These are phyloP conservation scores for Tardiomyces blankii DNA, from an alignment of 1,139 yeast genomes.

Conservation along the genomic window DNA sequence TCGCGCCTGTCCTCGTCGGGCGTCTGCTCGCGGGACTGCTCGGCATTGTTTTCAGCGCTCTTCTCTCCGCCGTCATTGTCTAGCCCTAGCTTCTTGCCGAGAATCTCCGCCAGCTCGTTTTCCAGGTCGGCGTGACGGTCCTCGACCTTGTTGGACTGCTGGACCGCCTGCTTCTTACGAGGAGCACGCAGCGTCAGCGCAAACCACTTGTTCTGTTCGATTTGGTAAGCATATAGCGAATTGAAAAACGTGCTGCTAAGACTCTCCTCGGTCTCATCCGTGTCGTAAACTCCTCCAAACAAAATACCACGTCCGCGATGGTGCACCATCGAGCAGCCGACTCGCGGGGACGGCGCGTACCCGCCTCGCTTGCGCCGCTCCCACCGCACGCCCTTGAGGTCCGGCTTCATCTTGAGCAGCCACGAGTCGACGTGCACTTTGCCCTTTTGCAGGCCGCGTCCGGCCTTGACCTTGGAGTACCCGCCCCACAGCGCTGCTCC, in stretches of 20 bases:
- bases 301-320: constrained; percentile 89
- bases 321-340: constrained; percentile 83
- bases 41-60: constrained; percentile 26
- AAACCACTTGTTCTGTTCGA: constrained; percentile 86
- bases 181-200: constrained; percentile 55
- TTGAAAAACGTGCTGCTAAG: constrained; percentile 79
- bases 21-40: constrained; percentile 21
- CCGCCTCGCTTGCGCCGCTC: constrained; percentile 88
- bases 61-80: constrained; percentile 40
- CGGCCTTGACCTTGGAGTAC: constrained; percentile 84
- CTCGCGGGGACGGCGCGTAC: constrained; percentile 80
- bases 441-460: constrained; percentile 83
- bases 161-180: constrained; percentile 36
- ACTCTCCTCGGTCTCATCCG: constrained; percentile 89
- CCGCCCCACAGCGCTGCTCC: constrained; percentile 92
- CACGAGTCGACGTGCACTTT: constrained; percentile 84
- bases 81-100: constrained; percentile 57
- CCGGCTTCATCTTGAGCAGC: constrained; percentile 80
- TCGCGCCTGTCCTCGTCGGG: constrained; percentile 35
- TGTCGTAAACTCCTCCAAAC: constrained; percentile 95
- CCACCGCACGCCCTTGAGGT: constrained; percentile 70
- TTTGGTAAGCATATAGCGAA: constrained; percentile 68
- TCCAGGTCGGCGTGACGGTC: constrained; percentile 74
- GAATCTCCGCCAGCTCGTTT: constrained; percentile 61
- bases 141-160: constrained; percentile 28